Conservation (phyloP, 1,284 basidiomycete species). For the Ceratobasidium sp. region DNA sequence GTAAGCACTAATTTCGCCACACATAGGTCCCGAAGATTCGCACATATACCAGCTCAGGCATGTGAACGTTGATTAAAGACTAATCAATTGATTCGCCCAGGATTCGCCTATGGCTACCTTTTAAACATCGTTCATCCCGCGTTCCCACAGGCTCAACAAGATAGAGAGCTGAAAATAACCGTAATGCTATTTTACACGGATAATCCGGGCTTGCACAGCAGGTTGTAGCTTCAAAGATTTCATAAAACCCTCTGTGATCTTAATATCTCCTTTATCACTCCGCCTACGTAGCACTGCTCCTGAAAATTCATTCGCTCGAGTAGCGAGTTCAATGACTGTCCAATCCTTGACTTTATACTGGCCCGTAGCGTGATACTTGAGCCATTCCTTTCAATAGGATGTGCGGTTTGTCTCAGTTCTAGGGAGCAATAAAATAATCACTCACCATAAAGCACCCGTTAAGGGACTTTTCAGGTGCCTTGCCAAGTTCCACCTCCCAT, state of each 20-base stretch:
- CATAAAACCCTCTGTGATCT: not conserved
- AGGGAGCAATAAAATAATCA: not conserved
- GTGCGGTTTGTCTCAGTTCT: not conserved
- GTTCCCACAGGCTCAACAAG: not conserved
- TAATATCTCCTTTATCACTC: not conserved
- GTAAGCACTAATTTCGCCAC: no score
- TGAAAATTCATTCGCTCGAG: slow-evolving; percentile 1
- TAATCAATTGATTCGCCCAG: no score
- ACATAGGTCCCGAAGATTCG: no score
- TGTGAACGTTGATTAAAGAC: no score
- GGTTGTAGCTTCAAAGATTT: not conserved
- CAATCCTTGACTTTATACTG: not conserved
- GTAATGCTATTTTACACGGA: not conserved
- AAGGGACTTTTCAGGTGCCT: not conserved
- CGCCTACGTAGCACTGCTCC: not conserved
- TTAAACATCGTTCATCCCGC: no score
- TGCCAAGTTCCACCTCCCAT: not conserved
- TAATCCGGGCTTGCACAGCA: not conserved
- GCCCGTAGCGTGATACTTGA: slow-evolving; percentile 4
- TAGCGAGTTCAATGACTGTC: not conserved
- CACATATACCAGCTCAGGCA: no score
- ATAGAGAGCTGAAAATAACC: not conserved
- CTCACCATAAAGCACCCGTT: slow-evolving; percentile 24
- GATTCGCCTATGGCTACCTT: no score
- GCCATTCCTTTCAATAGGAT: slow-evolving; percentile 2